Evolutionary conservation across 345 rosid genomes (phyloP).

Genomic region (Eucalyptus regnans): DNA sequence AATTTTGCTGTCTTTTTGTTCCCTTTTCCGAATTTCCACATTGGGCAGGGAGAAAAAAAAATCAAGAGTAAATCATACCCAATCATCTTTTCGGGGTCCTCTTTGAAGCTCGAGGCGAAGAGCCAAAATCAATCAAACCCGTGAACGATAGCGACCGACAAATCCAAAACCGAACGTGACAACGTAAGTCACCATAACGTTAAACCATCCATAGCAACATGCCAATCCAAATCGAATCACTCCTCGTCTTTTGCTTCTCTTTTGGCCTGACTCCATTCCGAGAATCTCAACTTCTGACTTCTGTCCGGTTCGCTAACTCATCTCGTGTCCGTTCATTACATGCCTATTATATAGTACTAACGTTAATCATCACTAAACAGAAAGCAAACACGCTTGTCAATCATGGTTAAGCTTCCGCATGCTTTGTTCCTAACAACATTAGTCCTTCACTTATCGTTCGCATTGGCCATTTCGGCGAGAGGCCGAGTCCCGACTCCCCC

Average conservation of each 20-base stretch:
- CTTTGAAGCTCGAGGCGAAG: not conserved
- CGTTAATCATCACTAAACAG: not conserved
- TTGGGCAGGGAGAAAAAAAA: not conserved
- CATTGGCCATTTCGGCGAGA: not conserved
- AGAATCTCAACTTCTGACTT: not conserved
- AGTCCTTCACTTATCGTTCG: not conserved
- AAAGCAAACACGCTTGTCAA: not conserved
- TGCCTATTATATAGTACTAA: not conserved
- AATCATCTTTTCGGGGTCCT: not conserved
- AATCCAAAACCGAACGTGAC: not conserved
- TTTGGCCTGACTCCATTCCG: not conserved
- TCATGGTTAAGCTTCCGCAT: not conserved
- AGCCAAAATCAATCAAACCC: not conserved
- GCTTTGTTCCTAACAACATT: not conserved
- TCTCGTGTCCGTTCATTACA: not conserved
- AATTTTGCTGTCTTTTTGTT: not conserved
- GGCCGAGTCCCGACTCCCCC: conserved; percentile 41
- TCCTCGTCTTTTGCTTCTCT: not conserved
- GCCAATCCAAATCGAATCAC: not conserved
- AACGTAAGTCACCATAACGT: not conserved
- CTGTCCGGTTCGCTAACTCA: not conserved
- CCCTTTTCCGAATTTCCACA: not conserved
- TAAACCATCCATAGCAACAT: not conserved
- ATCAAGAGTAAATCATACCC: not conserved
- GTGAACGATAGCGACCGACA: not conserved